Evolutionary conservation across 768 basidiomycete species (phyloP).

Genomic region (Tephrocybe sp.): DNA sequence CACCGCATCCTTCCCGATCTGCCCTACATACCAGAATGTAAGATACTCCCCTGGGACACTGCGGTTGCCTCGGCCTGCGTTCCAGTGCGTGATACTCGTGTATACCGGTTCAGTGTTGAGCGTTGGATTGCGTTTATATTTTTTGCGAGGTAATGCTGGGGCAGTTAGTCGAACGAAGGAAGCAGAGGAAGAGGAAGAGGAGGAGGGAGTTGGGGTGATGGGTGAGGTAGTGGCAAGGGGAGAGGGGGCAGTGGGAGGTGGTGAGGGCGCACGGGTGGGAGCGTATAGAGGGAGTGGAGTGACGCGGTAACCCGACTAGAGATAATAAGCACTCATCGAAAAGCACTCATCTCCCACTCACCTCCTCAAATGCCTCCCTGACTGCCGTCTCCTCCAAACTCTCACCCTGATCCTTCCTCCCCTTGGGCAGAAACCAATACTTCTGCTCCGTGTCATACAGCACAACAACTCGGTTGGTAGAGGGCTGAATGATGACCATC

Average conservation of each 20-base stretch:
- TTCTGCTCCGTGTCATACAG: conserved; percentile 37
- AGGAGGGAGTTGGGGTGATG: too few species aligned
- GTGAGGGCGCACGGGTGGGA: conserved; percentile 15
- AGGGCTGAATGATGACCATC: conserved; percentile 64
- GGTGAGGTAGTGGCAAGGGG: too few species aligned
- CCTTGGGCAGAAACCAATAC: conserved; percentile 63
- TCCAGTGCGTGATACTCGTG: conserved; percentile 14
- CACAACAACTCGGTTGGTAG: conserved; percentile 52
- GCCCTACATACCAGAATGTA: conserved; percentile 21
- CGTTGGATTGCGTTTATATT: neutral
- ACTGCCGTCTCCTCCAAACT: conserved; percentile 57
- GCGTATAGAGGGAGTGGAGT: conserved; percentile 17
- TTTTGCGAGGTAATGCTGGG: too few species aligned
- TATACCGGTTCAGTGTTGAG: conserved; percentile 18
- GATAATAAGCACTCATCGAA: neutral
- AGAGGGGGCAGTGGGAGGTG: too few species aligned
- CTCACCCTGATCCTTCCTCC: conserved; percentile 69
- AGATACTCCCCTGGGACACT: conserved; percentile 17
- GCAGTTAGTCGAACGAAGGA: too few species aligned
- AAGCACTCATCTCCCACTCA: conserved; percentile 17
- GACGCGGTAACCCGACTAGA: conserved; percentile 19
- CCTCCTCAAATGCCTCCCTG: conserved; percentile 71
- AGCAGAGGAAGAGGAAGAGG: too few species aligned
- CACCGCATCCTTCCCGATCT: conserved; percentile 42
- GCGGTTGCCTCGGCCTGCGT: conserved; percentile 8